phyloP scores from a whole-genome alignment of 768 basidiomycete genomes.

The Lactarius tabidus region DNA sequence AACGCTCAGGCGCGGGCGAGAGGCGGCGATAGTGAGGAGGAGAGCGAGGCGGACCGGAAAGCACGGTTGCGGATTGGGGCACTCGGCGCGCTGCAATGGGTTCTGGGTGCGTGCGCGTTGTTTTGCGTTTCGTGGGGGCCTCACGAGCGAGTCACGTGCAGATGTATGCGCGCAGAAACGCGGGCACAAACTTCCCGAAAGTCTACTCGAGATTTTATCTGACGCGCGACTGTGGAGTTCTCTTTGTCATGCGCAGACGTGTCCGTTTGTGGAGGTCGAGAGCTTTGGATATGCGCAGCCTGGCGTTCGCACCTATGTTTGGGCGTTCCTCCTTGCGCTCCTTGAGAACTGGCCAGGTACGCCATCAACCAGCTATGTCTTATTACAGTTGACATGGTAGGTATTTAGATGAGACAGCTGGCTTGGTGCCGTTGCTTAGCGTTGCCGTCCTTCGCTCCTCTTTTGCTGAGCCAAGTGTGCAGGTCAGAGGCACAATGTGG shows the following conservation, averaged over 20 bases:
- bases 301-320: conserved; percentile 65
- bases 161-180: conserved; percentile 16
- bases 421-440: conserved; percentile 47
- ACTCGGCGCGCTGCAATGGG: conserved; percentile 60
- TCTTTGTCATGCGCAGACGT: conserved; percentile 42
- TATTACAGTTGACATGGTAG: not conserved
- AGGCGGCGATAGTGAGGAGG: conserved; percentile 55
- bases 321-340: conserved; percentile 50
- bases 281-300: conserved; percentile 65
- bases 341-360: conserved; percentile 46
- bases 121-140: not conserved
- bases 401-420: conserved; percentile 28
- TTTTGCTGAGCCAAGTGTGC: conserved; percentile 65
- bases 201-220: conserved; percentile 39
- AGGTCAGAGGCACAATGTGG: conserved; percentile 67
- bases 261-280: conserved; percentile 42
- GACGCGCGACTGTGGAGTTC: conserved; percentile 60
- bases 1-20: conserved; percentile 36
- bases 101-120: conserved; percentile 47
- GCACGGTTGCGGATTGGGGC: conserved; percentile 68
- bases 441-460: conserved; percentile 59
- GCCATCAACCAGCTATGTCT: not conserved
- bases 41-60: conserved; percentile 62
- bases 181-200: conserved; percentile 26
- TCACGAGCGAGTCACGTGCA: conserved; percentile 4